These are phyloP conservation scores for Tilletia setariae DNA, from an alignment of 1,284 basidiomycete genomes.

Conservation along the genomic window DNA sequence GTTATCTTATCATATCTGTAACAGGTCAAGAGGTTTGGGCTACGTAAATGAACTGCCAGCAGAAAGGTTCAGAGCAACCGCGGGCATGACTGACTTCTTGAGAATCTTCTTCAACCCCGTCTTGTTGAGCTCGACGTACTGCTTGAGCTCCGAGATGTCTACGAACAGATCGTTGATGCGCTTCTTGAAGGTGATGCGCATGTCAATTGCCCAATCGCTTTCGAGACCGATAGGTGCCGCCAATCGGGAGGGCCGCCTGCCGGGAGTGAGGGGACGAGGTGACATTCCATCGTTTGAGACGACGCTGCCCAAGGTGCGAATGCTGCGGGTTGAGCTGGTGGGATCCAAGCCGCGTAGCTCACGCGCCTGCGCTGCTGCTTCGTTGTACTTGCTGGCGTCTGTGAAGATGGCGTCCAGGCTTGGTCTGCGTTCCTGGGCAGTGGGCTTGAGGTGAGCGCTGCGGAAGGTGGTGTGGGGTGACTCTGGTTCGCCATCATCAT, in stretches of 20 bases:
- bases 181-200: constrained; percentile 84
- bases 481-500: constrained; percentile 27
- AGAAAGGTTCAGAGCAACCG: too few species aligned
- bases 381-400: constrained; percentile 35
- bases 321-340: background rate
- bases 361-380: constrained; percentile 32
- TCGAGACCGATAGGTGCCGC: constrained; percentile 45
- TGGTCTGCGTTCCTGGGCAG: constrained; percentile 30
- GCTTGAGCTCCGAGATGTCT: constrained; percentile 69
- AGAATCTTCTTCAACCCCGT: constrained; percentile 93
- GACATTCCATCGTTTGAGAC: constrained; percentile 25
- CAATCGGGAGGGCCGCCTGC: background rate
- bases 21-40: background rate
- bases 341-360: constrained; percentile 29
- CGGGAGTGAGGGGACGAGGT: background rate
- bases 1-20: constrained; percentile 83
- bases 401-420: constrained; percentile 44
- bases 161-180: constrained; percentile 84
- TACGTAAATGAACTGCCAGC: background rate
- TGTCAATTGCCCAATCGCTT: constrained; percentile 81
- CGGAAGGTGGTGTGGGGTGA: constrained; percentile 4
- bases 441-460: background rate
- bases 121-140: constrained; percentile 91
- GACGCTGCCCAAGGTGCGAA: constrained; percentile 6
- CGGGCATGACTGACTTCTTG: constrained; percentile 70